Base-by-base conservation (phyloP, 805 yeast genomes). In the Yarrowia sp. region DNA sequence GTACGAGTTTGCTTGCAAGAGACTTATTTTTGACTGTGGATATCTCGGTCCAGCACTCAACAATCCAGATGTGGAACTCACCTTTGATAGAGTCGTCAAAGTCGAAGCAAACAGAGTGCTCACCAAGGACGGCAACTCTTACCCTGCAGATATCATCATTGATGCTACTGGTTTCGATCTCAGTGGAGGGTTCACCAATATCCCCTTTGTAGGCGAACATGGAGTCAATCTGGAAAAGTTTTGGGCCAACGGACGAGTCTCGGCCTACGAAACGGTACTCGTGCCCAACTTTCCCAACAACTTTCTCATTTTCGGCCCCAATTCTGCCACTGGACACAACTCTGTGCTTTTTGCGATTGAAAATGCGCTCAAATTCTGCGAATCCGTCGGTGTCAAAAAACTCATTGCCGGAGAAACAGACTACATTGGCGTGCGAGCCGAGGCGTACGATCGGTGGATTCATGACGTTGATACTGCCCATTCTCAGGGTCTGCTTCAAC, bases 301-400 rank as follows among this genome's bases (percentile, higher is more conserved):
- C 14, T 67, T 67, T 24, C 24, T 67, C 32, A 19, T 67, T n/a
- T 48, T 58, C 19, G 69, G 69, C 2, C 69, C 69, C 30, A 67
- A 67, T 40, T 43, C 64, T 17, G 67, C 67, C n/a, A 67, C 69
- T 1, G 69, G 69, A 4, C 69, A 67, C 30, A 65, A 67, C 49
- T 58, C 66, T 21, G 66, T 67, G 19, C 30, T 67, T 6, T 56
- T 67, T n/a, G 65, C 68, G 19, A 52, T 67, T 28, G 69, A 67
- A 36, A 67, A 65, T 36, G 67, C 67, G 12, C 43, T 67, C 51
- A 49, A 35, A 52, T 67, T 51, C 43, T 44, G 66, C 43, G 62
- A 67, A 35, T 49, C 48, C 24, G 67, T 67, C 12, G 69, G 65
- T 4, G 65, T 67, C 28, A 19, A 46, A 21, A 28, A 28, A n/a